Percentiles rank a stretch among this genome's conserved stretches.
phyloP scores from a whole-genome alignment of 768 basidiomycete species.

The Kwoniella europaea region DNA sequence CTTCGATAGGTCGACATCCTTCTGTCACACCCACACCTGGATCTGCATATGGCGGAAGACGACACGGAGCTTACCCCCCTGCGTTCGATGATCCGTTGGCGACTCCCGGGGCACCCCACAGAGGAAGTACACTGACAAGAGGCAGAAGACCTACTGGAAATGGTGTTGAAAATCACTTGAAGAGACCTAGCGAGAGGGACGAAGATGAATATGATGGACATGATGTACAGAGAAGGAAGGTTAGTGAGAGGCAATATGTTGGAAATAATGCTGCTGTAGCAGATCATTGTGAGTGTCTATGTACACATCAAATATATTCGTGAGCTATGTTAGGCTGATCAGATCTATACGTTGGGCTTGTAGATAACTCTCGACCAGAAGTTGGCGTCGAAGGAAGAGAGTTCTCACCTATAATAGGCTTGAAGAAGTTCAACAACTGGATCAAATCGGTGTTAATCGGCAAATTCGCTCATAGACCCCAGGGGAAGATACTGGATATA shows the following conservation, averaged over 20 bases:
- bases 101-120: conserved; percentile 2
- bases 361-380: conserved; percentile 92
- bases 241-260: conserved; percentile 40
- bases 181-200: conserved; percentile 25
- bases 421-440: conserved; percentile 99
- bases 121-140: conserved; percentile 1
- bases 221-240: conserved; percentile 37
- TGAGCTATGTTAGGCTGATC: conserved; percentile 4
- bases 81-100: conserved; percentile 20
- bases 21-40: conserved; percentile 30
- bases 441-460: conserved; percentile 96
- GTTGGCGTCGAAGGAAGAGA: conserved; percentile 81
- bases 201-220: conserved; percentile 31
- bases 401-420: conserved; percentile 91
- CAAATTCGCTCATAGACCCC: conserved; percentile 76
- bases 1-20: conserved; percentile 21
- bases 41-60: conserved; percentile 6
- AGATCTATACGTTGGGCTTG: not conserved
- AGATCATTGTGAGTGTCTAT: conserved; percentile 46
- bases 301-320: not conserved
- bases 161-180: conserved; percentile 18
- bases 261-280: conserved; percentile 48
- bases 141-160: conserved; percentile 14
- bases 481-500: conserved; percentile 87
- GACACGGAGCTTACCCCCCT: conserved; percentile 16